Percentiles rank a stretch among this genome's conserved stretches.
These are phyloP conservation scores for Elaphomyces granulatus DNA, from an alignment of 495 filamentous ascomycete species.

Conservation along the genomic window DNA sequence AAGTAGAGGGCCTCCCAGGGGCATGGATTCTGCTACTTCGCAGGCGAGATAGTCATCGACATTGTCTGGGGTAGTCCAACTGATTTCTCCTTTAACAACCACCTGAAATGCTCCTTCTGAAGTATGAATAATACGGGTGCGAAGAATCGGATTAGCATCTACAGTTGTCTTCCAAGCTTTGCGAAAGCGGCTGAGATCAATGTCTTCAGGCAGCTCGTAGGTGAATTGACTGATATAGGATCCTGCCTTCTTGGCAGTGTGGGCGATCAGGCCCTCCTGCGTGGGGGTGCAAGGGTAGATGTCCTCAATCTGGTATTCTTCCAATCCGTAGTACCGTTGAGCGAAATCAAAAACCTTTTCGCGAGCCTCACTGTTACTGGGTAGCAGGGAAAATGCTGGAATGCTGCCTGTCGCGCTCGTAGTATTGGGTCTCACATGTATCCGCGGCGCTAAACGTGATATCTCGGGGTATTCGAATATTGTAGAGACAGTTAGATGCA, in stretches of 20 bases:
- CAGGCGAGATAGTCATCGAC: not conserved
- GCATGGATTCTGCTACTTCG: conserved; percentile 15
- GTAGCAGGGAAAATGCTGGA: no score
- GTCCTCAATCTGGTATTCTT: conserved; percentile 3
- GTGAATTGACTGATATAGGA: conserved; percentile 26
- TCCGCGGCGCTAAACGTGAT: no score
- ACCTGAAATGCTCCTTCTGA: conserved; percentile 35
- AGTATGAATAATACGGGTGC: conserved; percentile 28
- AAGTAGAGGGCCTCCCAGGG: conserved; percentile 29
- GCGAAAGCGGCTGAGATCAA: conserved; percentile 32
- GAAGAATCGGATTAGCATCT: conserved; percentile 17
- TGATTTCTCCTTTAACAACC: conserved; percentile 31
- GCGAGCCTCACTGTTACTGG: no score
- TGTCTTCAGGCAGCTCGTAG: conserved; percentile 17
- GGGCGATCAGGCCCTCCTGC: conserved; percentile 37
- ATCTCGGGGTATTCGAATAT: not conserved
- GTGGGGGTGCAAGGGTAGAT: conserved; percentile 39
- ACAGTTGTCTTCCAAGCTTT: conserved; percentile 31
- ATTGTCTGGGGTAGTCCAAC: conserved; percentile 20
- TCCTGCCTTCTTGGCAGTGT: conserved; percentile 24
- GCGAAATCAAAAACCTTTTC: no score
- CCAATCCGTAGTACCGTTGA: not conserved
- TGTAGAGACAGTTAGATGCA: not conserved
- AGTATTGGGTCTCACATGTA: no score
- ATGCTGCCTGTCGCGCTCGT: no score